phyloP scores from a whole-genome alignment of 176 grass and related monocot genomes.

The Pontederia crassipes region DNA sequence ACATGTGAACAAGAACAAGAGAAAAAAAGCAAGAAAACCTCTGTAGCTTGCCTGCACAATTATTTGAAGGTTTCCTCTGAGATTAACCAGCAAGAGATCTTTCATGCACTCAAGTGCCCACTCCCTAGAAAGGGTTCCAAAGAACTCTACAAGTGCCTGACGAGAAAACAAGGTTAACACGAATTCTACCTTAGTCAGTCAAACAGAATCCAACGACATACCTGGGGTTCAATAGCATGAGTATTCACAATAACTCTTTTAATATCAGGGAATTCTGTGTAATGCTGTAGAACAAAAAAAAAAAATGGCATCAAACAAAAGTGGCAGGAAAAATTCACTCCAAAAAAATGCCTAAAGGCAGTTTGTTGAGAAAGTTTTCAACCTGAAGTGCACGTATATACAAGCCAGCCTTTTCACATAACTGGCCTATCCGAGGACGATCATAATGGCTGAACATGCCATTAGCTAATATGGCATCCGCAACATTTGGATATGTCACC shows the following conservation, averaged over 20 bases:
- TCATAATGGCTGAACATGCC: constrained; percentile 97
- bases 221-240: constrained; percentile 88
- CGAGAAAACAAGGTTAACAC: constrained; percentile 8
- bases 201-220: constrained; percentile 29
- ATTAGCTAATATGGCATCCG: constrained; percentile 94
- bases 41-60: constrained; percentile 69
- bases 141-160: constrained; percentile 88
- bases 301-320: constrained; percentile 23
- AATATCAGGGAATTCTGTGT: constrained; percentile 79
- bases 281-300: constrained; percentile 54
- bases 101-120: constrained; percentile 98
- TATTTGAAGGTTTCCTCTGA: constrained; percentile 89
- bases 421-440: constrained; percentile 77
- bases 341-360: constrained; percentile 1
- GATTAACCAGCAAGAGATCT: constrained; percentile 77
- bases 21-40: not conserved
- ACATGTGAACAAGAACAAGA: constrained; percentile 8
- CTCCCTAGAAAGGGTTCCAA: constrained; percentile 75
- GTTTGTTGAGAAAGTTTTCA: constrained; percentile 12
- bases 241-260: constrained; percentile 95
- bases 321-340: not conserved
- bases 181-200: constrained; percentile 1
- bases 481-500: constrained; percentile 94
- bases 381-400: constrained; percentile 93
- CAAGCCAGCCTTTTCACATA: constrained; percentile 87